Base-by-base conservation (phyloP, 768 basidiomycete species). In the Leccinum aurantiacum region DNA sequence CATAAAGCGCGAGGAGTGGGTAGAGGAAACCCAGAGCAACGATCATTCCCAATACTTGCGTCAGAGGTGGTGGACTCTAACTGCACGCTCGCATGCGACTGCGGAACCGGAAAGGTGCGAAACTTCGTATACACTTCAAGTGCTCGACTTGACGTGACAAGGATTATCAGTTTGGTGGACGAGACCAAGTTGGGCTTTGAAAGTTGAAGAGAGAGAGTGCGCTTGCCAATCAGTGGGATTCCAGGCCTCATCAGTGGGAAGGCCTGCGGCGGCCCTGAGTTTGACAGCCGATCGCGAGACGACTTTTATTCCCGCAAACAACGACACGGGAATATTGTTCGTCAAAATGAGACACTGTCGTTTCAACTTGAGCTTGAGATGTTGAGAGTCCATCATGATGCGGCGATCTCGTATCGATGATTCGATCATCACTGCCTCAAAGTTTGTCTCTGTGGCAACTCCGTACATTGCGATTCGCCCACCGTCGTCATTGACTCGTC, bases 21-120 rank as follows among this genome's bases (percentile, higher is more conserved):
- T 54, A 68, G 46, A 71, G 58, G 14, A 65, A 54, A 29, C 62
- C 61, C 37, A 70, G 57, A 41, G 70, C 56, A n/a, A 72, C 58
- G 19, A 72, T 65, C 70, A 71, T 70, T 19, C 37, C 46, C 35
- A 13, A 14, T 6, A 5, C n/a, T 54, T 38, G 35, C 55, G 46
- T 47, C 46, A 14, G 48, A 41, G 1, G 56, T 13, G 48, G 10
- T n/a, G 52, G 47, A 41, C 6, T 10, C 15, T 19, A 33, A 33
- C 10, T 33, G 37, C 27, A 41, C 24, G 33, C 31, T 52, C 8
- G 11, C 38, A 54, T 22, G 14, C 17, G 25, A 25, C 27, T n/a
- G 15, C 17, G 6, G 53, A 24, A 35, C 11, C 9, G 6, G 53
- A 24, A 35, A 3, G 11, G 19, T n/a, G 33, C 22, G 13, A 3